These are phyloP conservation scores for Achaetomiella virescens DNA, from an alignment of 495 filamentous ascomycete species.

Conservation along the genomic window DNA sequence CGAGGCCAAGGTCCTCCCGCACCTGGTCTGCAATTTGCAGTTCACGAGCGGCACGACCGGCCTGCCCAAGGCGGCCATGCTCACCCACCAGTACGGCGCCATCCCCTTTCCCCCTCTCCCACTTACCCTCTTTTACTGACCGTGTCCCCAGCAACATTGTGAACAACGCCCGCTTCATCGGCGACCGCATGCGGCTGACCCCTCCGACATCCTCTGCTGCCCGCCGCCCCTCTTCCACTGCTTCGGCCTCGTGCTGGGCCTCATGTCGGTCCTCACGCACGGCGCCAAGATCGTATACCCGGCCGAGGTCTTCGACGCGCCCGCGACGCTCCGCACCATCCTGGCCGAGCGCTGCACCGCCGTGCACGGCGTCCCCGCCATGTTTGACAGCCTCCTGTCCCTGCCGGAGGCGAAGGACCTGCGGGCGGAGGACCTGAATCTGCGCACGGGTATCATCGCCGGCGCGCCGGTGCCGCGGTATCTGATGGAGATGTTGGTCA, in stretches of 20 bases:
- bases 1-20: conserved; percentile 45
- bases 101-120: neutral
- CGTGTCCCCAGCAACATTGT: conserved; percentile 51
- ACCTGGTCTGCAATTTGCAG: conserved; percentile 63
- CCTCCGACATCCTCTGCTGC: conserved; percentile 61
- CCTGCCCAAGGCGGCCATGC: conserved; percentile 67
- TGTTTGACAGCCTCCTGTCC: conserved; percentile 62
- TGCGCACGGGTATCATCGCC: conserved; percentile 67
- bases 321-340: conserved; percentile 53
- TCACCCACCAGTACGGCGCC: conserved; percentile 58
- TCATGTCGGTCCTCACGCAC: conserved; percentile 60
- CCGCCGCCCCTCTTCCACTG: conserved; percentile 69
- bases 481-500: conserved; percentile 57
- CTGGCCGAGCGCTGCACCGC: conserved; percentile 61
- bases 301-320: conserved; percentile 56
- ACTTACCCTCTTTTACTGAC: neutral
- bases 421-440: conserved; percentile 33
- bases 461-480: conserved; percentile 59
- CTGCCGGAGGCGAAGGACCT: conserved; percentile 45
- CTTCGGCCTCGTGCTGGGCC: conserved; percentile 65
- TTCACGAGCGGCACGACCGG: conserved; percentile 69
- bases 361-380: conserved; percentile 65
- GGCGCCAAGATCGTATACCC: conserved; percentile 63
- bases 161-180: conserved; percentile 66
- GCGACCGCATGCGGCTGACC: conserved; percentile 60